Conservation (phyloP, 495 filamentous ascomycete genomes). For the Penicillium cosmopolitanum region DNA sequence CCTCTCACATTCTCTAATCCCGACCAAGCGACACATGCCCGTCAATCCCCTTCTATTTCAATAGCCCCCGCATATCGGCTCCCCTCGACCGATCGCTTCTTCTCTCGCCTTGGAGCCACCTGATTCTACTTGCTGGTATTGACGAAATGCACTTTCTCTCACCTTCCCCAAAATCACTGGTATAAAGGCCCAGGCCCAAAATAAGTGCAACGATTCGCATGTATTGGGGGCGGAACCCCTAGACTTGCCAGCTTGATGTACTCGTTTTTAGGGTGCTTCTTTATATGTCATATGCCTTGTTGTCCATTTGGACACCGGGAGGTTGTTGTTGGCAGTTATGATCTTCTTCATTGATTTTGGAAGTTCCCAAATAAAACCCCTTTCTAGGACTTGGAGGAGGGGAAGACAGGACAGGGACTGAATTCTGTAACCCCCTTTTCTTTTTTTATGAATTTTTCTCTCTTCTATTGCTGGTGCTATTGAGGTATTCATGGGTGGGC, state of each 20-base stretch:
- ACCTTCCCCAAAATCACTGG: neutral
- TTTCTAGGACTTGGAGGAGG: neutral
- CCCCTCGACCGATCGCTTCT: neutral
- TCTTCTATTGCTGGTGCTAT: slow-evolving; percentile 9
- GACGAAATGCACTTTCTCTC: neutral
- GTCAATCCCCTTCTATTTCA: too few relatives aligned
- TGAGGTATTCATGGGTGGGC: slow-evolving; percentile 17
- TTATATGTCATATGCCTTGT: too few relatives aligned
- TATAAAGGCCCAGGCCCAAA: too few relatives aligned
- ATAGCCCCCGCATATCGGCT: neutral
- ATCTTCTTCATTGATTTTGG: neutral
- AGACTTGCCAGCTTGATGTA: too few relatives aligned
- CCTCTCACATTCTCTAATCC: neutral
- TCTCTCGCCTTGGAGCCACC: neutral
- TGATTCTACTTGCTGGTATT: neutral
- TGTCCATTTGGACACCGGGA: too few relatives aligned
- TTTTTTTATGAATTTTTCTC: slow-evolving; percentile 14
- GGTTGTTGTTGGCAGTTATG: too few relatives aligned
- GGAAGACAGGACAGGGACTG: neutral
- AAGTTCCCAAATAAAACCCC: neutral
- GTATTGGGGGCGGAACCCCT: too few relatives aligned
- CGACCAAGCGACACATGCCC: neutral
- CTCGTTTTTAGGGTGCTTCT: too few relatives aligned
- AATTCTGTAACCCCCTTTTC: neutral
- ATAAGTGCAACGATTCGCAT: too few relatives aligned